A percentile compares a stretch with the other conserved stretches of the same genome.
phyloP scores from a whole-genome alignment of 1,284 basidiomycete genomes.

The Prillingera fragicola region DNA sequence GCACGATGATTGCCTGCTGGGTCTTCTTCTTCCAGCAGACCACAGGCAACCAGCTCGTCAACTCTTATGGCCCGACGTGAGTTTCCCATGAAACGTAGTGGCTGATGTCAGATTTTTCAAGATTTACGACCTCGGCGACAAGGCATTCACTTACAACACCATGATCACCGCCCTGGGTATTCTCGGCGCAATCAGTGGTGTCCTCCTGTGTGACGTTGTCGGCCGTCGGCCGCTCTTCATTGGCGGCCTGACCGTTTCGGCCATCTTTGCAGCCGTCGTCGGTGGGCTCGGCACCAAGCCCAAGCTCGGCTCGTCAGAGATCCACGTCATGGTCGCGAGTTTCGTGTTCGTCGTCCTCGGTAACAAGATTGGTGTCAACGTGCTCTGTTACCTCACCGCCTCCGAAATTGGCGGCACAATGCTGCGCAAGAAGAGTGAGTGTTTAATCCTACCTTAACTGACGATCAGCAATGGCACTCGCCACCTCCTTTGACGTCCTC shows the following conservation, averaged over 20 bases:
- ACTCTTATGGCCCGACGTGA: constrained; percentile 19
- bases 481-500: constrained; percentile 10
- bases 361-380: constrained; percentile 7
- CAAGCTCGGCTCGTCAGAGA: constrained; percentile 1
- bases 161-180: constrained; percentile 7
- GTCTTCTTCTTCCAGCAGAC: constrained; percentile 19
- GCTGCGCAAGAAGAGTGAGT: constrained; percentile 7
- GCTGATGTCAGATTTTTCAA: constrained; percentile 6
- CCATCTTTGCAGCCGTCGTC: constrained; percentile 10
- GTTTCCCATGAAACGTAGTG: no score
- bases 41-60: constrained; percentile 18
- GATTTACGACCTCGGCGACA: constrained; percentile 10
- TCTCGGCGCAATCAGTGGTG: constrained; percentile 6
- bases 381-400: constrained; percentile 5
- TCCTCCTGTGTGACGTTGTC: constrained; percentile 10
- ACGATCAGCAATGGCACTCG: constrained; percentile 3
- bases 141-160: constrained; percentile 15
- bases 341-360: constrained; percentile 4
- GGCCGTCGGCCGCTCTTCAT: constrained; percentile 18
- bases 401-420: constrained; percentile 1
- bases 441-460: not conserved
- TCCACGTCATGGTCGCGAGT: constrained; percentile 6
- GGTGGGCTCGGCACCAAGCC: constrained; percentile 7
- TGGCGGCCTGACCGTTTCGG: not conserved
- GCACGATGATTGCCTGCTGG: constrained; percentile 3